Conservation (phyloP, 2,329 filamentous ascomycete genomes). For the Microcyclosporella mali region DNA sequence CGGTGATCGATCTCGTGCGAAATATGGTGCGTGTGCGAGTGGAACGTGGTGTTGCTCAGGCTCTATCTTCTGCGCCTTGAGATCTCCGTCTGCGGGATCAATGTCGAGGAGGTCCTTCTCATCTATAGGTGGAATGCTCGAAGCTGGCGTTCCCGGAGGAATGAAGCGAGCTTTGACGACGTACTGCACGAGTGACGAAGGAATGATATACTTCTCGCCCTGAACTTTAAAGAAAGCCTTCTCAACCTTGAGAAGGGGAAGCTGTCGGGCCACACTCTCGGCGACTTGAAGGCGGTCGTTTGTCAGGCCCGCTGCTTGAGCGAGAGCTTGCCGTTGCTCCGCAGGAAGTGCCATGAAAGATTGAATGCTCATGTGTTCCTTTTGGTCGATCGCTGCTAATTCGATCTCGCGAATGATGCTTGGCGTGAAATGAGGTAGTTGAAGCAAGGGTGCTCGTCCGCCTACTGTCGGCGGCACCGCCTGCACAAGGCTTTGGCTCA, state of each 20-base stretch:
- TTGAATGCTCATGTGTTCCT: slow-evolving; percentile 69
- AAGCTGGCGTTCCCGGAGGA: slow-evolving; percentile 65
- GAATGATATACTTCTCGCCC: slow-evolving; percentile 87
- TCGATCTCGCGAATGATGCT: slow-evolving; percentile 59
- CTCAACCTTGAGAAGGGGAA: slow-evolving; percentile 77
- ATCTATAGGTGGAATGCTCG: slow-evolving; percentile 66
- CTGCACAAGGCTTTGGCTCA: slow-evolving; percentile 83
- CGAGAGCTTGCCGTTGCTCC: slow-evolving; percentile 63
- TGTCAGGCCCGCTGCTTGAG: slow-evolving; percentile 64
- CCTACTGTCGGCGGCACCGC: slow-evolving; percentile 72
- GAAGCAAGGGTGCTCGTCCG: slow-evolving; percentile 61
- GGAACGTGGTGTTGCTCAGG: slow-evolving; percentile 69
- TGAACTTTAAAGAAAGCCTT: slow-evolving; percentile 98
- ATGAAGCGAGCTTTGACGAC: slow-evolving; percentile 93
- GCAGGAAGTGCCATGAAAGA: slow-evolving; percentile 83
- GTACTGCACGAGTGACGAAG: slow-evolving; percentile 84
- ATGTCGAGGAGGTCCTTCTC: slow-evolving; percentile 80
- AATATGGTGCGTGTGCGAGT: slow-evolving; percentile 84
- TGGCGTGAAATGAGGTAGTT: slow-evolving; percentile 80
- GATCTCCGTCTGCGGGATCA: slow-evolving; percentile 86
- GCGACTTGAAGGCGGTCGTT: slow-evolving; percentile 71
- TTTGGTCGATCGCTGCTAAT: slow-evolving; percentile 44
- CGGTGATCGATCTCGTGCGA: slow-evolving; percentile 80
- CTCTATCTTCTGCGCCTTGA: slow-evolving; percentile 67
- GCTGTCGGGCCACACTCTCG: slow-evolving; percentile 70